Conservation (phyloP, 2,329 filamentous ascomycete species). For the Akanthomyces muscarius region DNA sequence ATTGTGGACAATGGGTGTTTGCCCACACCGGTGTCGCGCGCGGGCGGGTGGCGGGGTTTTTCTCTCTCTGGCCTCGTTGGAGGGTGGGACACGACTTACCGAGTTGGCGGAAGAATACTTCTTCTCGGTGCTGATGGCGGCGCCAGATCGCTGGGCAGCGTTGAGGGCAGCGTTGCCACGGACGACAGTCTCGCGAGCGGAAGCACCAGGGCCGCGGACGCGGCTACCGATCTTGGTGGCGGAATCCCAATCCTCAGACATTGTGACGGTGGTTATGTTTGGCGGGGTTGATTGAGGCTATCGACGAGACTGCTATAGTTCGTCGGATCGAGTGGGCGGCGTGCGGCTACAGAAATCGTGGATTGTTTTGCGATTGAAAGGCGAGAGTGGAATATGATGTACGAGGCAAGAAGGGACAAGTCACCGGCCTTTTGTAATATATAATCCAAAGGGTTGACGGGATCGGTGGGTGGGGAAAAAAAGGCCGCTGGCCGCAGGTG, state of each 20-base stretch:
- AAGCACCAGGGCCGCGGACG: constrained; percentile 62
- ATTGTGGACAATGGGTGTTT: neutral
- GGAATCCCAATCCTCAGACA: constrained; percentile 74
- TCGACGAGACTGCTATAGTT: constrained; percentile 6
- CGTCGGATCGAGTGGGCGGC: neutral
- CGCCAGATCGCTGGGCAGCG: constrained; percentile 78
- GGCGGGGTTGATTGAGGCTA: constrained; percentile 15
- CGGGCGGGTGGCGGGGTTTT: neutral
- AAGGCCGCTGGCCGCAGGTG: neutral
- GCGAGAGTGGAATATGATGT: neutral
- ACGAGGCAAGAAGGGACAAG: neutral
- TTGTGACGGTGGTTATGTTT: constrained; percentile 47
- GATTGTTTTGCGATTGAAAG: neutral
- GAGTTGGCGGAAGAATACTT: constrained; percentile 75
- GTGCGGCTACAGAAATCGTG: neutral
- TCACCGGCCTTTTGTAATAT: constrained; percentile 15
- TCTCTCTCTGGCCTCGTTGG: neutral
- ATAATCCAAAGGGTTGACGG: constrained; percentile 22
- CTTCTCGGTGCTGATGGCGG: constrained; percentile 83
- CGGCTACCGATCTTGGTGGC: constrained; percentile 94
- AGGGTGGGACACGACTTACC: constrained; percentile 49
- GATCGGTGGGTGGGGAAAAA: constrained; percentile 25
- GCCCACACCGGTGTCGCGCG: neutral
- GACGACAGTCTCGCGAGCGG: constrained; percentile 79
- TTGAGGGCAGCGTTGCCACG: constrained; percentile 81